Conservation (phyloP, 345 rosid species). For the Camelina laxa region DNA sequence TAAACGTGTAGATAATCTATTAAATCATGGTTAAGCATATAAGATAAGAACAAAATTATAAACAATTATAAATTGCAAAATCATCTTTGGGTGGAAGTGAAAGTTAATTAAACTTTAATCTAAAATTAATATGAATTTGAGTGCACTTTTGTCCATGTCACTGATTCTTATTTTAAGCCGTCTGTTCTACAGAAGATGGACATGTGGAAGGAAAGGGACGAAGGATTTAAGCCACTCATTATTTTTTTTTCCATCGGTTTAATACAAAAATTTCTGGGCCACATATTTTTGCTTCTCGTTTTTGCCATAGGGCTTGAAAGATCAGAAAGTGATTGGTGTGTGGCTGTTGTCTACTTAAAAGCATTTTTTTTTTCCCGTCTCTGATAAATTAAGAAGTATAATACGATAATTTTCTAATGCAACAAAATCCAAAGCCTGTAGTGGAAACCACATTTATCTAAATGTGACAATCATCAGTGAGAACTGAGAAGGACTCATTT, state of each 20-base stretch:
- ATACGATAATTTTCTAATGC: conserved; percentile 16
- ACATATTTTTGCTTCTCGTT: conserved; percentile 24
- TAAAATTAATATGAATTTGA: background rate
- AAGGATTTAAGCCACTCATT: conserved; percentile 28
- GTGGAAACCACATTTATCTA: conserved; percentile 10
- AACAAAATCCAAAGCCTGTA: conserved; percentile 2
- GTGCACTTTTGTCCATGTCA: conserved; percentile 44
- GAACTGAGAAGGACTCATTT: background rate
- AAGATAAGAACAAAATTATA: background rate
- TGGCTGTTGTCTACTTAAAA: conserved; percentile 14
- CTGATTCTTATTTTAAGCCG: conserved; percentile 28
- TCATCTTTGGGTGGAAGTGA: conserved; percentile 23
- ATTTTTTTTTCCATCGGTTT: background rate
- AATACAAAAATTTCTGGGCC: conserved; percentile 22
- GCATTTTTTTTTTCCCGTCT: background rate
- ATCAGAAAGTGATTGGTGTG: conserved; percentile 31
- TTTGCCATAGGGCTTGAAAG: background rate
- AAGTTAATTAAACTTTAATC: conserved; percentile 11
- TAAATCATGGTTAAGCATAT: background rate
- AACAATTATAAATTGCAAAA: background rate
- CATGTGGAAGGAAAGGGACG: conserved; percentile 24
- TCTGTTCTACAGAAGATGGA: conserved; percentile 18
- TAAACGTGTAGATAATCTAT: conserved; percentile 17
- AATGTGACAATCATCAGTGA: background rate
- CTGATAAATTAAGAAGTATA: background rate